Evolutionary conservation across 2,329 filamentous ascomycete genomes (phyloP).

Genomic region (Harringtonia lauricola): DNA sequence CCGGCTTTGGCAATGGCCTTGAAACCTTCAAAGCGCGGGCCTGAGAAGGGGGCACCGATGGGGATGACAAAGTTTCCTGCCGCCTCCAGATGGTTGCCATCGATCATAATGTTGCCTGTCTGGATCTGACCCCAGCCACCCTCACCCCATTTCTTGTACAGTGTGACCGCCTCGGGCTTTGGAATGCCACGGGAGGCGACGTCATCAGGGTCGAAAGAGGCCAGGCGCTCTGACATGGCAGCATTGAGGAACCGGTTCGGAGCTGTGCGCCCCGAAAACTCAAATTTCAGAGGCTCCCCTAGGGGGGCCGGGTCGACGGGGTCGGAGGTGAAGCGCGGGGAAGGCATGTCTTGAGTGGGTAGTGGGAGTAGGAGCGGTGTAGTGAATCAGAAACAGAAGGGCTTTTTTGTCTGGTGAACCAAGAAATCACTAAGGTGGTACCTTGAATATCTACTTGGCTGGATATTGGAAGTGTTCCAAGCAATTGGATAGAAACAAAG

Average conservation of each 20-base stretch:
- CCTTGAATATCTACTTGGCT: too few species aligned
- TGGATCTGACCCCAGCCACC: slow-evolving; percentile 24
- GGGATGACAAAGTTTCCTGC: slow-evolving; percentile 50
- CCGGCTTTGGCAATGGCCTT: slow-evolving; percentile 39
- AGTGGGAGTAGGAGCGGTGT: too few species aligned
- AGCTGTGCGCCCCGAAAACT: slow-evolving; percentile 42
- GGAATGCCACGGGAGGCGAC: slow-evolving; percentile 34
- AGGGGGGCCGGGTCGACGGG: too few species aligned
- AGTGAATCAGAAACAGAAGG: too few species aligned
- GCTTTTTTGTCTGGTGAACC: too few species aligned
- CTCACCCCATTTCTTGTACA: slow-evolving; percentile 49
- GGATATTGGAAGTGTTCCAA: too few species aligned
- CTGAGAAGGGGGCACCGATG: slow-evolving; percentile 33
- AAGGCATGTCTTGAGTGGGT: too few species aligned
- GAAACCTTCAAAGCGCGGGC: slow-evolving; percentile 51
- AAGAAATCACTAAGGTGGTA: too few species aligned
- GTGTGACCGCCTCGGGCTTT: slow-evolving; percentile 30
- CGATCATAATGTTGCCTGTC: slow-evolving; percentile 33
- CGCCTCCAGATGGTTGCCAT: slow-evolving; percentile 46
- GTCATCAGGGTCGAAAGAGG: slow-evolving; percentile 45
- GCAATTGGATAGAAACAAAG: too few species aligned
- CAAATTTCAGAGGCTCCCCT: slow-evolving; percentile 33
- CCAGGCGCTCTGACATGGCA: slow-evolving; percentile 55
- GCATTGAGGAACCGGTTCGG: slow-evolving; percentile 58
- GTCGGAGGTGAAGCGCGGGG: too few species aligned